Base-by-base conservation (phyloP, 495 filamentous ascomycete species). In the Wilcoxina mikolae region DNA sequence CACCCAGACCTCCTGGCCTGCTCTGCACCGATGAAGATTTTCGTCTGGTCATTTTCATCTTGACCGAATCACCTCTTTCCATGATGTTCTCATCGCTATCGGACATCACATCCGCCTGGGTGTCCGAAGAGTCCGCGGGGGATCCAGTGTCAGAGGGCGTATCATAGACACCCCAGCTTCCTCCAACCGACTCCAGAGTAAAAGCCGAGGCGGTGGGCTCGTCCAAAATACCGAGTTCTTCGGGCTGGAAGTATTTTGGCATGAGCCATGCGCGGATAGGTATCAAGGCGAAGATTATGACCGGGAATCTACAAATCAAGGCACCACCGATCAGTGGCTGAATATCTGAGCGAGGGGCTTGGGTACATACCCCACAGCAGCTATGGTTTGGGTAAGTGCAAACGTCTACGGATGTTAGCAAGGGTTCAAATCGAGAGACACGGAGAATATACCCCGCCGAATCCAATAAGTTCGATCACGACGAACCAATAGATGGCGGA, bases 381-480 rank as follows among this genome's bases (percentile, higher is more conserved):
- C 90, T 47, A 94, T 85, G 0, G 90, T 95, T 68, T 95, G 88
- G 7, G 87, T 90, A 60, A 95, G 90, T n/a, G 87, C 89, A 65
- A 96, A 91, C 2, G 85, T 94, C 47, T 50, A 50, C 1, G 22
- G 10, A 11, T 17, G 11, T 46, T 46, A 46, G 22, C 47, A 50
- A 15, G 27, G 15, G 24, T 11, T 12, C 43, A 20, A 46, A 46
- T 17, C 3, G 26, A 27, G 24, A 12, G 23, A n/a, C n/a, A n/a
- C n/a, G n/a, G 47, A 15, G 47, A 17, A 11, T 25, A 4, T 27
- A 50, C 47, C 1, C 80, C 85, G 3, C 73, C 85, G 61, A 96
- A 91, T 0, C 85, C 87, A 27, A 84, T 12, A 3, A 93, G 68
- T 67, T 95, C 82, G n/a, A 88, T 66, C 12, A 68, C 69, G 1